A percentile compares a stretch with the other conserved stretches of the same genome.
Evolutionary conservation across 2,329 filamentous ascomycete species (phyloP).

Genomic region (Metarhizium album): DNA sequence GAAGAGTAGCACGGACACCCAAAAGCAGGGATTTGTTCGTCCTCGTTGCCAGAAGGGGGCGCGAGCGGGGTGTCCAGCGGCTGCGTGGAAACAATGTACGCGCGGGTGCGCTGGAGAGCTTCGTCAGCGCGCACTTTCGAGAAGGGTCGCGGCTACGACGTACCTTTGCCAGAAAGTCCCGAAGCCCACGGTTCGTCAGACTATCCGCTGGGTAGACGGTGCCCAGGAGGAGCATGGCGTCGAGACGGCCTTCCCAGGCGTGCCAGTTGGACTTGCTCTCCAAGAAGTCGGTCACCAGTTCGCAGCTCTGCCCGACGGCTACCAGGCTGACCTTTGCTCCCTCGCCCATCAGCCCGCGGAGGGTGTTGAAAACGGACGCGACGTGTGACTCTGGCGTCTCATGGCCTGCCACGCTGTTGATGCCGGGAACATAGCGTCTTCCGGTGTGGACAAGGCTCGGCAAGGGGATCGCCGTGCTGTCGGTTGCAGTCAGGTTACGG

Average conservation of each 20-base stretch:
- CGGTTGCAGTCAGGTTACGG: conserved; percentile 46
- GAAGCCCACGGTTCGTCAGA: conserved; percentile 34
- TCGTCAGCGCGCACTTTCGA: conserved; percentile 11
- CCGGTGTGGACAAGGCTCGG: conserved; percentile 50
- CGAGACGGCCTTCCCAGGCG: conserved; percentile 31
- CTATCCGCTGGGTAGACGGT: conserved; percentile 28
- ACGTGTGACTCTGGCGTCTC: conserved; percentile 50
- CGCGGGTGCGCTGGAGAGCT: conserved; percentile 45
- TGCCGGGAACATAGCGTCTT: conserved; percentile 35
- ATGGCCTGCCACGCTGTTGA: conserved; percentile 56
- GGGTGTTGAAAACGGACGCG: conserved; percentile 51
- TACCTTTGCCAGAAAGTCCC: conserved; percentile 40
- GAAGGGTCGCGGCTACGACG: conserved; percentile 10
- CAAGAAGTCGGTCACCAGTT: conserved; percentile 47
- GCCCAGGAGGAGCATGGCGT: conserved; percentile 39
- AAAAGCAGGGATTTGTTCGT: conserved; percentile 29
- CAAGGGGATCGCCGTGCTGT: conserved; percentile 49
- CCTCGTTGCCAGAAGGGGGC: conserved; percentile 37
- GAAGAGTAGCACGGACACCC: conserved; percentile 63
- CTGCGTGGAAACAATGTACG: conserved; percentile 45
- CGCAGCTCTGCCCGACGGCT: conserved; percentile 56
- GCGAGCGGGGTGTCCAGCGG: conserved; percentile 42
- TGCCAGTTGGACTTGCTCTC: conserved; percentile 41
- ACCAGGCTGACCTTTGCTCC: conserved; percentile 57
- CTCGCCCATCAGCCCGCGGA: conserved; percentile 40